A percentile compares a stretch with the other conserved stretches of the same genome.
These are phyloP conservation scores for Heterobasidion annosum DNA, from an alignment of 1,284 basidiomycete species.

Conservation along the genomic window DNA sequence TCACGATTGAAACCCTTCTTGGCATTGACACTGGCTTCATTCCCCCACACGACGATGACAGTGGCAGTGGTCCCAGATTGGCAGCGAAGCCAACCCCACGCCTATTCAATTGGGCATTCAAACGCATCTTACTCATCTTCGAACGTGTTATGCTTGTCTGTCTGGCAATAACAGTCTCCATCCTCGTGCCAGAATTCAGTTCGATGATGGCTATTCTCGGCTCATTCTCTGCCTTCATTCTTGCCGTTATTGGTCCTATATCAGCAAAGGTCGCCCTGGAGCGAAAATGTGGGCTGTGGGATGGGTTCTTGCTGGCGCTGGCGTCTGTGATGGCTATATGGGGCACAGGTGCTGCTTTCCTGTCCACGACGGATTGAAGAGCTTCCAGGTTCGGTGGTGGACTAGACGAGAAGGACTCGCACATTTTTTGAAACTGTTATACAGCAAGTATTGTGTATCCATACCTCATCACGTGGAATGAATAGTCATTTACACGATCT, in stretches of 20 bases:
- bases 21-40: constrained; percentile 43
- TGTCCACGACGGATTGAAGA: constrained; percentile 16
- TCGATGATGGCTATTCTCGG: constrained; percentile 89
- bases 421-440: background rate
- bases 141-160: constrained; percentile 57
- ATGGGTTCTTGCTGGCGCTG: constrained; percentile 47
- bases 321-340: constrained; percentile 63
- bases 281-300: constrained; percentile 36
- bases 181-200: constrained; percentile 80
- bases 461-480: too few relatives aligned
- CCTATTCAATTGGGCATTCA: constrained; percentile 20
- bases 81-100: constrained; percentile 2
- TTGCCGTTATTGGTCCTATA: constrained; percentile 78
- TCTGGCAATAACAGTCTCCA: constrained; percentile 60
- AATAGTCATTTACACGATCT: too few relatives aligned
- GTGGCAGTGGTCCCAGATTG: constrained; percentile 10
- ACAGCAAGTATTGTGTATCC: too few relatives aligned
- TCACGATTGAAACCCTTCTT: constrained; percentile 70
- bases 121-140: constrained; percentile 36
- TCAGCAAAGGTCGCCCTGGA: constrained; percentile 52
- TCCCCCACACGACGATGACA: constrained; percentile 29
- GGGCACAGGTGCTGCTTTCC: constrained; percentile 71
- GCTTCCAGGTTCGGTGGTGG: background rate
- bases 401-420: too few relatives aligned
- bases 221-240: constrained; percentile 77